These are phyloP conservation scores for Petrea volubilis DNA, from an alignment of 257 asterid species.

Conservation along the genomic window DNA sequence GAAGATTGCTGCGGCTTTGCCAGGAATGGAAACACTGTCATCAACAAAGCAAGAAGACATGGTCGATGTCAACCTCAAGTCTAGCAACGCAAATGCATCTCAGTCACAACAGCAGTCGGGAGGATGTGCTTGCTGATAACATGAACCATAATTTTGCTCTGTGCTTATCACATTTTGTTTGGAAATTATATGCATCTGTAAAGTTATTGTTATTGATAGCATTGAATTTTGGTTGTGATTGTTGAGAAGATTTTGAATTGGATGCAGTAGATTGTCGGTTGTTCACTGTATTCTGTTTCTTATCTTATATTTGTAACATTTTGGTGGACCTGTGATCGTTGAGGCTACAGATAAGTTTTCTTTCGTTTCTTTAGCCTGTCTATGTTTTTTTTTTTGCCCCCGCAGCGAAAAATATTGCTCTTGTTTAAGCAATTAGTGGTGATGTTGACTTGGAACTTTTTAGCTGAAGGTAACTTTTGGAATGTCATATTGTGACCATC, in stretches of 20 bases:
- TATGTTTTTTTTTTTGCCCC: neutral
- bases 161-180: slow-evolving; percentile 6
- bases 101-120: slow-evolving; percentile 73
- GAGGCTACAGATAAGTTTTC: slow-evolving; percentile 2
- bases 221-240: slow-evolving; percentile 32
- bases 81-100: slow-evolving; percentile 55
- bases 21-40: slow-evolving; percentile 79
- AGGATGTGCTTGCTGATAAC: slow-evolving; percentile 75
- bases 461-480: too few relatives aligned
- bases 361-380: neutral
- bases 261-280: slow-evolving; percentile 21
- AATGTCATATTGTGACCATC: too few relatives aligned
- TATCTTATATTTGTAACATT: slow-evolving; percentile 28
- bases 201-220: slow-evolving; percentile 22
- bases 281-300: slow-evolving; percentile 12
- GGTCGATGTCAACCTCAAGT: slow-evolving; percentile 79
- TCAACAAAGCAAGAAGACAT: slow-evolving; percentile 74
- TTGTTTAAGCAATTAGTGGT: neutral
- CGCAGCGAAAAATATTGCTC: too few relatives aligned
- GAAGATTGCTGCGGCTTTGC: slow-evolving; percentile 84
- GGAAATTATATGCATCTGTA: slow-evolving; percentile 27
- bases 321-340: slow-evolving; percentile 10
- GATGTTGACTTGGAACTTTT: too few relatives aligned
- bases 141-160: neutral
- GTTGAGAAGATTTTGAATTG: slow-evolving; percentile 20